A percentile compares a stretch with the other conserved stretches of the same genome.
phyloP scores from a whole-genome alignment of 805 yeast genomes.

The Yamadazyma scolyti region DNA sequence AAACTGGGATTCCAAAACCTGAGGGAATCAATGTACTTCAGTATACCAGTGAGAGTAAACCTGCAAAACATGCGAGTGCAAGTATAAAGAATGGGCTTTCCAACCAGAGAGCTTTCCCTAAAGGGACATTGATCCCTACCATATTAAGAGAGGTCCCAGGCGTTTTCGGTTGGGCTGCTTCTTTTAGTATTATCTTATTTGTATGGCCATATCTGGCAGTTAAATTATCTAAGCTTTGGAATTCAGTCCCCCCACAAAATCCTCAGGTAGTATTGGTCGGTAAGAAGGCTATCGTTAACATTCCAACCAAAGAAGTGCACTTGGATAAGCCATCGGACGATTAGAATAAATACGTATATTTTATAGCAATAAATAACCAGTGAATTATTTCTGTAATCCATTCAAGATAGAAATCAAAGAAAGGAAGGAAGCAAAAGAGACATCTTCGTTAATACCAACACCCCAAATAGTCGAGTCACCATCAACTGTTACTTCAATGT shows the following conservation, averaged over 20 bases:
- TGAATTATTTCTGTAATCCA: slow-evolving; percentile 22
- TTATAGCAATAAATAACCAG: not conserved
- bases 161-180: slow-evolving; percentile 3
- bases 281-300: slow-evolving; percentile 8
- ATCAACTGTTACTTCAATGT: slow-evolving; percentile 39
- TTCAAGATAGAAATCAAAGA: slow-evolving; percentile 67
- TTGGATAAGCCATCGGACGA: slow-evolving; percentile 5
- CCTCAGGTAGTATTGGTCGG: slow-evolving; percentile 9
- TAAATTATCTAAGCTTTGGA: slow-evolving; percentile 4
- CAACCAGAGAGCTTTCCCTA: slow-evolving; percentile 11
- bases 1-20: no score
- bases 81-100: no score
- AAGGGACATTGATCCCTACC: slow-evolving; percentile 7
- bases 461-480: slow-evolving; percentile 65
- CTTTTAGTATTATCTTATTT: slow-evolving; percentile 8
- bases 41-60: no score
- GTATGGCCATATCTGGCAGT: slow-evolving; percentile 11
- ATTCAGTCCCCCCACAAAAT: slow-evolving; percentile 8
- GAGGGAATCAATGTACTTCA: no score
- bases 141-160: slow-evolving; percentile 9
- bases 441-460: slow-evolving; percentile 88
- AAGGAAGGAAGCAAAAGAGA: slow-evolving; percentile 76
- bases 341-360: not conserved
- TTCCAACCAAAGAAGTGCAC: slow-evolving; percentile 11
- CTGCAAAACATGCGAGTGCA: no score